A percentile compares a stretch with the other conserved stretches of the same genome.
These are phyloP conservation scores for Trapa incisa DNA, from an alignment of 345 rosid genomes.

Conservation along the genomic window DNA sequence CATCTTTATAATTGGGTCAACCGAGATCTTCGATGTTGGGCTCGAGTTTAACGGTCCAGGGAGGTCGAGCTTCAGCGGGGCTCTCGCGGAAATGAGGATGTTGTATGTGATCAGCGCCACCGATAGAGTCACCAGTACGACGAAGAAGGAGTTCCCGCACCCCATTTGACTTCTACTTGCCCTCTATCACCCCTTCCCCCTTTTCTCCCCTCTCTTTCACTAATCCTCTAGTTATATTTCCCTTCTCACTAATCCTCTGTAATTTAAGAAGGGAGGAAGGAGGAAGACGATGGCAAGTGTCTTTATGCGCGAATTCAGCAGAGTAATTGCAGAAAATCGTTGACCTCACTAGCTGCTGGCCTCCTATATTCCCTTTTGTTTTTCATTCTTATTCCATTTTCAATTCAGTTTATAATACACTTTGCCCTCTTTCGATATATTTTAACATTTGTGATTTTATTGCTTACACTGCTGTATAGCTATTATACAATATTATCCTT, in stretches of 20 bases:
- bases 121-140: slow-evolving; percentile 52
- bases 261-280: background rate
- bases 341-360: background rate
- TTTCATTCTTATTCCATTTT: background rate
- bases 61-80: slow-evolving; percentile 73
- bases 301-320: background rate
- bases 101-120: slow-evolving; percentile 90
- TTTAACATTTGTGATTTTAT: no score
- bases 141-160: slow-evolving; percentile 63
- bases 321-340: background rate
- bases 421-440: no score
- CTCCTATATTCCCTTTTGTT: background rate
- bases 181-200: slow-evolving; percentile 8
- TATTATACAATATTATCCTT: no score
- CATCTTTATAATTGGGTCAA: slow-evolving; percentile 70
- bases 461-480: background rate
- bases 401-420: no score
- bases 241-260: background rate
- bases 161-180: slow-evolving; percentile 40
- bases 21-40: slow-evolving; percentile 11
- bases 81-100: slow-evolving; percentile 84
- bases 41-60: slow-evolving; percentile 52
- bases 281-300: background rate
- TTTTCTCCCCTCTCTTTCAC: background rate
- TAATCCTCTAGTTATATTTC: background rate